A percentile compares a stretch with the other conserved stretches of the same genome.
phyloP scores from a whole-genome alignment of 2,329 filamentous ascomycete genomes.

The Pochonia chlamydosporia region DNA sequence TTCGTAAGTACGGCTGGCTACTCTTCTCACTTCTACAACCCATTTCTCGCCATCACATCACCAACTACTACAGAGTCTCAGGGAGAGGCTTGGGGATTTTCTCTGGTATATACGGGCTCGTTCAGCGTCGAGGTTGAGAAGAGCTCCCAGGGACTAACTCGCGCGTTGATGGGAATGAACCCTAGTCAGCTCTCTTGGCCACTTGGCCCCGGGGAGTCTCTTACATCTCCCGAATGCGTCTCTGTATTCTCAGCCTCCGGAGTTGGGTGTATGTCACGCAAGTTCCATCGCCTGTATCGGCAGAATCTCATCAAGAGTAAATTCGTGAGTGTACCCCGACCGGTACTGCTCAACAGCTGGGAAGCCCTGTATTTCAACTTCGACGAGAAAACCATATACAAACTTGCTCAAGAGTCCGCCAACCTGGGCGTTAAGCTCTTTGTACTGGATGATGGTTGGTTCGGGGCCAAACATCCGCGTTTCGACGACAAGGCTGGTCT shows the following conservation, averaged over 20 bases:
- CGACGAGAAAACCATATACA: conserved; percentile 49
- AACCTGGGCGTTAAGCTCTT: conserved; percentile 55
- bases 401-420: conserved; percentile 50
- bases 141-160: conserved; percentile 54
- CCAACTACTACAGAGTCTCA: conserved; percentile 53
- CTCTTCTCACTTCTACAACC: conserved; percentile 59
- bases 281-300: conserved; percentile 55
- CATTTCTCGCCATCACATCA: conserved; percentile 52
- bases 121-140: conserved; percentile 56
- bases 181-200: conserved; percentile 54
- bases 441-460: conserved; percentile 64
- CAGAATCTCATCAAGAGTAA: conserved; percentile 55
- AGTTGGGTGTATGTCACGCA: conserved; percentile 55
- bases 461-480: conserved; percentile 53
- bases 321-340: conserved; percentile 44
- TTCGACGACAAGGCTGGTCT: conserved; percentile 51
- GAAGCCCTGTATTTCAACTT: conserved; percentile 55
- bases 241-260: conserved; percentile 54
- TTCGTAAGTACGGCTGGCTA: conserved; percentile 58
- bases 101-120: conserved; percentile 58
- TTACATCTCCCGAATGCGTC: conserved; percentile 57
- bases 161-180: conserved; percentile 55
- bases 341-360: conserved; percentile 59
- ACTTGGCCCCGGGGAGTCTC: conserved; percentile 47
- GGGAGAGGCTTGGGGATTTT: conserved; percentile 60